These are phyloP conservation scores for Cladosporium sp. DNA, from an alignment of 2,329 filamentous ascomycete species.

Conservation along the genomic window DNA sequence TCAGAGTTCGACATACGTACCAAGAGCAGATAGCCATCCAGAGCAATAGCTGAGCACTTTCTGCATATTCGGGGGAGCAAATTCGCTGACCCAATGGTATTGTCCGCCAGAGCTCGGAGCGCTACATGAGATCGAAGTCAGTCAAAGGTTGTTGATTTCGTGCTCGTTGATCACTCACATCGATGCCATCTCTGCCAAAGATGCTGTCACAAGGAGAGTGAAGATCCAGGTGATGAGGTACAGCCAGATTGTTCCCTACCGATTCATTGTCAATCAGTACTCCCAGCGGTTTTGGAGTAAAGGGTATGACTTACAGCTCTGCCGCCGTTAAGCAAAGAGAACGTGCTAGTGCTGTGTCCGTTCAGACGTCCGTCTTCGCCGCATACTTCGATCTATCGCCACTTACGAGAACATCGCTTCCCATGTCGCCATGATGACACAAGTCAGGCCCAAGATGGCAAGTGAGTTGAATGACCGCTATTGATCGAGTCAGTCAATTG, in stretches of 20 bases:
- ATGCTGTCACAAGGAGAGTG: slow-evolving; percentile 31
- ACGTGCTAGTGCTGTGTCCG: not conserved
- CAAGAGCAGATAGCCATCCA: slow-evolving; percentile 22
- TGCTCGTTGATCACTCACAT: slow-evolving; percentile 25
- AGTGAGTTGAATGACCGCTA: slow-evolving; percentile 21
- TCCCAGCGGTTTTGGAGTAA: not conserved
- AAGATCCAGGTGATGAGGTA: slow-evolving; percentile 36
- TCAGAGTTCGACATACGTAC: too few relatives aligned
- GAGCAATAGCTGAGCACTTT: slow-evolving; percentile 24
- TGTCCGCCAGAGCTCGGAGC: slow-evolving; percentile 18
- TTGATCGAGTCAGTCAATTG: not conserved
- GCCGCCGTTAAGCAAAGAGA: slow-evolving; percentile 36
- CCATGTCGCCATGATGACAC: slow-evolving; percentile 23
- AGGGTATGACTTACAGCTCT: slow-evolving; percentile 22
- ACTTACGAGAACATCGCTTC: slow-evolving; percentile 3
- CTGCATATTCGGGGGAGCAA: slow-evolving; percentile 23
- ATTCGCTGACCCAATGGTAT: slow-evolving; percentile 24
- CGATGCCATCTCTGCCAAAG: slow-evolving; percentile 39
- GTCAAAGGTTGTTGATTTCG: not conserved
- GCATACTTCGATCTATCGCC: not conserved
- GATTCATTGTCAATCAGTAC: not conserved
- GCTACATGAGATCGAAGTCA: not conserved
- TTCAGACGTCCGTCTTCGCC: not conserved
- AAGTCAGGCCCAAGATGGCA: slow-evolving; percentile 21
- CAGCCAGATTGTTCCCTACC: slow-evolving; percentile 30